Evolutionary conservation across 2,329 filamentous ascomycete species (phyloP).

Genomic region (Xylaria sp.): DNA sequence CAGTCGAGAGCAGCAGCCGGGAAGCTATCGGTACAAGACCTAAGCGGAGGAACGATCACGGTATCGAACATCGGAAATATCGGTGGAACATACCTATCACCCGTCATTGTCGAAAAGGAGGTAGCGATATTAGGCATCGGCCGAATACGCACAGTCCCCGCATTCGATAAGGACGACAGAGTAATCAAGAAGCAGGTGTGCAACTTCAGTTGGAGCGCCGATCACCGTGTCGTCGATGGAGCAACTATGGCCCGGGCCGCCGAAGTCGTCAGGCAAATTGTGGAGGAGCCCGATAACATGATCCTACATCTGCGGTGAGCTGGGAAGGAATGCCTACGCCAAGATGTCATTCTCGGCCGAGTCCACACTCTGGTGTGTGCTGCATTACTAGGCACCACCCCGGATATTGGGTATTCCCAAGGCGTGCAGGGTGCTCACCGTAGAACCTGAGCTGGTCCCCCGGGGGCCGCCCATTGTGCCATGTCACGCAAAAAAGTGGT

Average conservation of each 20-base stretch:
- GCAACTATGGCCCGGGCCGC: conserved; percentile 94
- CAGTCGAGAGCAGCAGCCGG: conserved; percentile 78
- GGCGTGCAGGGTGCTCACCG: conserved; percentile 31
- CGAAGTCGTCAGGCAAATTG: conserved; percentile 78
- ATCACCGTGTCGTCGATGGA: conserved; percentile 93
- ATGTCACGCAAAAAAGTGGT: conserved; percentile 33
- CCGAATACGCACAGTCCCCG: conserved; percentile 80
- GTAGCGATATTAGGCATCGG: conserved; percentile 93
- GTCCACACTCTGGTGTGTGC: conserved; percentile 12
- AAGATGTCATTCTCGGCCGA: conserved; percentile 10
- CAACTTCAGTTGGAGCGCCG: conserved; percentile 96
- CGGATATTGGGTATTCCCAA: conserved; percentile 15
- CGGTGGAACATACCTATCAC: conserved; percentile 89
- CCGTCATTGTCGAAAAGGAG: conserved; percentile 90
- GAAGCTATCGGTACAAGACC: conserved; percentile 78
- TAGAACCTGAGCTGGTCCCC: conserved; percentile 5
- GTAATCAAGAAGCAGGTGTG: conserved; percentile 82
- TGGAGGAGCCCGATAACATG: conserved; percentile 91
- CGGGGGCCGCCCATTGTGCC: conserved; percentile 11
- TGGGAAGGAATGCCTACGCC: conserved; percentile 9
- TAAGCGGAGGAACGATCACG: conserved; percentile 90
- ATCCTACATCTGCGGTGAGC: conserved; percentile 79
- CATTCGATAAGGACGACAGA: conserved; percentile 71
- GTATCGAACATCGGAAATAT: conserved; percentile 97
- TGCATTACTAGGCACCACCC: neutral